Evolutionary conservation across 345 rosid species (phyloP), one percentile per base, ranked within the genome.

Genomic region (Bretschneidera sinensis): DNA sequence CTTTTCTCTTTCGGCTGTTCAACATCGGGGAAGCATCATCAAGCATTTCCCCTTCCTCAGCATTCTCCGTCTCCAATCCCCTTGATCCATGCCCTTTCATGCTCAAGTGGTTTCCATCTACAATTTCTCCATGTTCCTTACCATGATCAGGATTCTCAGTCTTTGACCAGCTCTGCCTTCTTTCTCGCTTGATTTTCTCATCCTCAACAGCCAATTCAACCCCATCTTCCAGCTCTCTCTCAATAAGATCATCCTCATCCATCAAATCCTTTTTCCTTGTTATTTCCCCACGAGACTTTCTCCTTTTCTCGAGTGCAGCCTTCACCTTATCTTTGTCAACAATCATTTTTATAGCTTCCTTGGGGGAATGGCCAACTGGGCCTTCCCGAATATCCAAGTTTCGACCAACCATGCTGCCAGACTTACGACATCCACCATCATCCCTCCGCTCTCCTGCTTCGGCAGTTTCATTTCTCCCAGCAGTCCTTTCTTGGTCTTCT

Each of bases 191-290:
- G 50, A 58, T 63, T 60, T 76, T 83, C 71, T 79, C 81, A 25
- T 77, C 86, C 73, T 81, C 91, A 13, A 66, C 83, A 9, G 86
- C 82, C 69, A 81, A 48, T 60, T 82, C 92, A 9, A 88, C 76
- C 34, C 86, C 89, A 70, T 80, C 90, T 71, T 90, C 90, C 20
- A 83, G 66, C 77, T 77, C 87, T 63, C 79, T 85, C 78, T 85
- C 85, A 31, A 75, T 82, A 51, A 82, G 80, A 68, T 83, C 92
- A 71, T 83, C 87, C 53, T 86, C 89, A 51, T 89, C 95, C 82
- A 83, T 76, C 53, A 74, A 70, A 55, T 78, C 91, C 59, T 49
- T 82, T 59, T 83, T 84, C 69, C 78, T 62, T 4, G 64, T 71
- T 31, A 65, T 71, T 69, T 89, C 86, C 2, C 78, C 85, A 14